Conservation (phyloP, 1,139 yeast species). For the Debaryomycetaceae sp. region DNA sequence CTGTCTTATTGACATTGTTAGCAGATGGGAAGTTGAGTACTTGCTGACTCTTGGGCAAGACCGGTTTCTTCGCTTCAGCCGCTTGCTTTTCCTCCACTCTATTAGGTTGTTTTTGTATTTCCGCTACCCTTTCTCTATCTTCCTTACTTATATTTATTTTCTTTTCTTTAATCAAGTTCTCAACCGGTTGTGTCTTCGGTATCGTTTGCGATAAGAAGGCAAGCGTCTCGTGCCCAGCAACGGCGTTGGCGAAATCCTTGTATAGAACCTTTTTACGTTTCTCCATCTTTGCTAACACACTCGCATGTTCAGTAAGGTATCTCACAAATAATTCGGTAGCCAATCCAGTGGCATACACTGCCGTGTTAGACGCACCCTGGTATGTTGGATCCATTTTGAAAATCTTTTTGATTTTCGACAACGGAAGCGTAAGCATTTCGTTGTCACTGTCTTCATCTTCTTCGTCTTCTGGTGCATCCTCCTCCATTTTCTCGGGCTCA, state of each 20-base stretch:
- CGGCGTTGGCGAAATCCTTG: constrained; percentile 74
- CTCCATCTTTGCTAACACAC: constrained; percentile 63
- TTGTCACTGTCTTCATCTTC: constrained; percentile 20
- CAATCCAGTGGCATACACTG: constrained; percentile 78
- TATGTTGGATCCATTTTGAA: constrained; percentile 86
- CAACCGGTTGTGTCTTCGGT: constrained; percentile 58
- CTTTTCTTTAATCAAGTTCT: constrained; percentile 47
- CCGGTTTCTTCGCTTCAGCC: constrained; percentile 1
- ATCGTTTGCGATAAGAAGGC: constrained; percentile 66
- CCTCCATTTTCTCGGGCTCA: constrained; percentile 4
- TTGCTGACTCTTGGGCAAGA: constrained; percentile 38
- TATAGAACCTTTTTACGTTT: constrained; percentile 70
- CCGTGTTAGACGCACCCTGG: constrained; percentile 68
- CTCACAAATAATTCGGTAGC: constrained; percentile 87
- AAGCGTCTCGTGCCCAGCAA: constrained; percentile 60
- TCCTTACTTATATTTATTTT: constrained; percentile 30
- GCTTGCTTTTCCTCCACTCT: constrained; percentile 6
- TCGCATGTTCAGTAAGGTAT: constrained; percentile 76
- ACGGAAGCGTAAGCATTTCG: constrained; percentile 48
- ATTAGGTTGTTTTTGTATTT: constrained; percentile 6
- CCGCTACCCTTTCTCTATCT: constrained; percentile 1
- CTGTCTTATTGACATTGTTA: constrained; percentile 26
- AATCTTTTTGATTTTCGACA: constrained; percentile 77
- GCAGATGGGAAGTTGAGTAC: constrained; percentile 23
- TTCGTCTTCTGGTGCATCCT: constrained; percentile 14